These are phyloP conservation scores for Aspergillus sergii DNA, from an alignment of 2,329 filamentous ascomycete genomes.

Conservation along the genomic window DNA sequence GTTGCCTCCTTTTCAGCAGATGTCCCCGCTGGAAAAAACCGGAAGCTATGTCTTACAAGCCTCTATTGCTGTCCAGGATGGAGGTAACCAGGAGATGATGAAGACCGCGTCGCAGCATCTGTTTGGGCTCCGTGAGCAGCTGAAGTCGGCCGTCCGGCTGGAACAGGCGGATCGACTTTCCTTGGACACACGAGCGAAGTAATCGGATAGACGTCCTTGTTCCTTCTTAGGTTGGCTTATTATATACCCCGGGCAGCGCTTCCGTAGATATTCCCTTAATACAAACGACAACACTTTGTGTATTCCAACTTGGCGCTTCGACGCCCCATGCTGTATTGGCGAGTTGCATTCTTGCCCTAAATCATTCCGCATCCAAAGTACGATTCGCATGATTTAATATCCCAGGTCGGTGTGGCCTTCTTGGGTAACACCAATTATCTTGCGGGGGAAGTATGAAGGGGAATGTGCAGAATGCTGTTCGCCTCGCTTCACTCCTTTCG, in stretches of 20 bases:
- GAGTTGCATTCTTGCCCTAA: background rate
- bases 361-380: background rate
- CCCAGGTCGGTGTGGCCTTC: background rate
- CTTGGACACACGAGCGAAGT: constrained; percentile 63
- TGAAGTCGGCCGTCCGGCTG: constrained; percentile 60
- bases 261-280: background rate
- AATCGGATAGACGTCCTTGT: constrained; percentile 21
- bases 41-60: constrained; percentile 62
- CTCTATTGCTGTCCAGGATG: constrained; percentile 59
- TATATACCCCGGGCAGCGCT: constrained; percentile 21
- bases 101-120: constrained; percentile 59
- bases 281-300: background rate
- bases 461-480: background rate
- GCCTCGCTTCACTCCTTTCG: background rate
- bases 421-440: background rate
- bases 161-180: constrained; percentile 60
- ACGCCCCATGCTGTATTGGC: background rate
- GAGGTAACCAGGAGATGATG: constrained; percentile 56
- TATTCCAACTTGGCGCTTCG: background rate
- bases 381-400: background rate
- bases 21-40: constrained; percentile 57
- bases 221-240: constrained; percentile 17
- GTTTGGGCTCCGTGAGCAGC: constrained; percentile 55
- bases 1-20: constrained; percentile 48
- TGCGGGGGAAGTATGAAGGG: background rate